These are phyloP conservation scores for Bombardia bombarda DNA, from an alignment of 495 filamentous ascomycete genomes.

Conservation along the genomic window DNA sequence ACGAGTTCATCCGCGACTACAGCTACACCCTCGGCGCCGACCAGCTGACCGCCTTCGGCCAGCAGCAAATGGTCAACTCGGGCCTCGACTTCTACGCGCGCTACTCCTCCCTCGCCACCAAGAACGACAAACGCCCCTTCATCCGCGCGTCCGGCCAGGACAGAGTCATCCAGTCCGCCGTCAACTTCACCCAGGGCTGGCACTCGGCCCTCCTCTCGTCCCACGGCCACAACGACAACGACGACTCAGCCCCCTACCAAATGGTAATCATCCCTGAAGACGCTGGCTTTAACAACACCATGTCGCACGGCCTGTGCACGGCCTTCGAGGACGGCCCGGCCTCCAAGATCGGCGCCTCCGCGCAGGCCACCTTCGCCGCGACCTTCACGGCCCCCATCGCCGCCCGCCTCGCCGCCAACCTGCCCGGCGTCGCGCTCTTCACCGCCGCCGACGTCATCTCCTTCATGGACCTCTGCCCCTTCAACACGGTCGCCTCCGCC, in stretches of 20 bases:
- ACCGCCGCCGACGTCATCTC: conserved; percentile 45
- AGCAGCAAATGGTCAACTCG: conserved; percentile 66
- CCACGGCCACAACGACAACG: conserved; percentile 12
- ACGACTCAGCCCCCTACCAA: conserved; percentile 40
- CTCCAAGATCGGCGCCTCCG: conserved; percentile 35
- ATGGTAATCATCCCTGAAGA: conserved; percentile 60
- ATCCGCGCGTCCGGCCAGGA: conserved; percentile 60
- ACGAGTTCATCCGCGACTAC: conserved; percentile 59
- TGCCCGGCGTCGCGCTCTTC: conserved; percentile 54
- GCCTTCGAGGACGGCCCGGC: conserved; percentile 48
- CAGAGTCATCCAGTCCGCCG: conserved; percentile 65
- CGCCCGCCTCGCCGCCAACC: conserved; percentile 49
- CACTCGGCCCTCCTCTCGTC: conserved; percentile 47
- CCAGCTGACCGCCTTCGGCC: conserved; percentile 63
- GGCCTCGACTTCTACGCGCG: conserved; percentile 65
- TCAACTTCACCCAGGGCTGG: conserved; percentile 66
- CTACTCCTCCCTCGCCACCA: conserved; percentile 49
- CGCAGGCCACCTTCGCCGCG: conserved; percentile 44
- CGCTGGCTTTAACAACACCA: conserved; percentile 61
- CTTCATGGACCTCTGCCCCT: conserved; percentile 83
- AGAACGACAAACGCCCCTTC: conserved; percentile 48
- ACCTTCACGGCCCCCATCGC: conserved; percentile 56
- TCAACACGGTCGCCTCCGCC: conserved; percentile 55
- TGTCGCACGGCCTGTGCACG: conserved; percentile 62
- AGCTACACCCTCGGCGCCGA: conserved; percentile 67